Evolutionary conservation across 2,329 filamentous ascomycete genomes (phyloP).

Genomic region (Diaporthe longicolla): DNA sequence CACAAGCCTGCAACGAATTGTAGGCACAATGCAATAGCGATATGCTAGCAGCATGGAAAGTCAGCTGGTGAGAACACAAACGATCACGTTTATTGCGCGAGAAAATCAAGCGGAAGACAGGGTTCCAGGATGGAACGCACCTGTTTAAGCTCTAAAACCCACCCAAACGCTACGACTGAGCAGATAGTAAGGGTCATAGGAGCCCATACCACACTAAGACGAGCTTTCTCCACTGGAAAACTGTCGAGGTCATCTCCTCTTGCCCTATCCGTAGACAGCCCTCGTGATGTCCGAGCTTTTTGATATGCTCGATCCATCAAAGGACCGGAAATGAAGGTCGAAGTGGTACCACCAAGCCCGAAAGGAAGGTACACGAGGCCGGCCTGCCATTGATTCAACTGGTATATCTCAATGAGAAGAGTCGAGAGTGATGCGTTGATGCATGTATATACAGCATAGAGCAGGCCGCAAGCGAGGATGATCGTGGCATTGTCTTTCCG

Average conservation of each 20-base stretch:
- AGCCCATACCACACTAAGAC: background rate
- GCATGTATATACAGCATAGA: slow-evolving; percentile 47
- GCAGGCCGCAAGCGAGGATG: slow-evolving; percentile 43
- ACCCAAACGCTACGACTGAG: background rate
- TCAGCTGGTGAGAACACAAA: background rate
- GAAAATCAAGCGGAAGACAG: too few species aligned
- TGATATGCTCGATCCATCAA: background rate
- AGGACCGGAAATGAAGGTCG: slow-evolving; percentile 43
- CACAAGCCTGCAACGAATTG: background rate
- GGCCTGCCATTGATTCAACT: slow-evolving; percentile 46
- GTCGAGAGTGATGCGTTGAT: slow-evolving; percentile 46
- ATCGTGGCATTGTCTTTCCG: slow-evolving; percentile 44
- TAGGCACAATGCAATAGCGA: background rate
- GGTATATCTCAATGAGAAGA: slow-evolving; percentile 46
- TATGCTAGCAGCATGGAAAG: background rate
- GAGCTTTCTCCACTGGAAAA: background rate
- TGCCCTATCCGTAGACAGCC: background rate
- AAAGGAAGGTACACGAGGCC: slow-evolving; percentile 48
- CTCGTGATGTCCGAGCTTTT: background rate
- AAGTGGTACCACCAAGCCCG: slow-evolving; percentile 44
- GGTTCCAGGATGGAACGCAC: background rate
- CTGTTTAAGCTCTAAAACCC: background rate
- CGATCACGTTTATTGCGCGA: too few species aligned
- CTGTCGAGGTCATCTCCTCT: background rate
- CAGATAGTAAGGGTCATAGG: background rate